Conservation (phyloP, 2,329 filamentous ascomycete genomes). For the Phialophora chinensis region DNA sequence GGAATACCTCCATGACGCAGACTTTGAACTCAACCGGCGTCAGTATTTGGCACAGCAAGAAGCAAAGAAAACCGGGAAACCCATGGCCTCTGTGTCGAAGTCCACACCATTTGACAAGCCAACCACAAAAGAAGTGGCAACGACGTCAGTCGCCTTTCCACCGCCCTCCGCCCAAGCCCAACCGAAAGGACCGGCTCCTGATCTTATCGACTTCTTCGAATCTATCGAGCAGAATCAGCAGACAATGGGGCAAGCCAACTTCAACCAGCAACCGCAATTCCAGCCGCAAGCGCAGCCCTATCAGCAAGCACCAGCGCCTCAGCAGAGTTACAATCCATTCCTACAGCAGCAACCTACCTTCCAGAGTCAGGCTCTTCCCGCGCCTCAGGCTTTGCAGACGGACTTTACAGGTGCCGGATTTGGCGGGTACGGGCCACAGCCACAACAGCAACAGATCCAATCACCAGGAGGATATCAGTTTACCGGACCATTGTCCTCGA, state of each 20-base stretch:
- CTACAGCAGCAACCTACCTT: conserved; percentile 36
- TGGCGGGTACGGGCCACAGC: conserved; percentile 76
- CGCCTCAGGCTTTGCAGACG: conserved; percentile 49
- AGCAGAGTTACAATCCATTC: conserved; percentile 42
- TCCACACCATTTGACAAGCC: conserved; percentile 43
- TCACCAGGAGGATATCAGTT: conserved; percentile 45
- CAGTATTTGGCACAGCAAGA: conserved; percentile 90
- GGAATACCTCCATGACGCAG: conserved; percentile 91
- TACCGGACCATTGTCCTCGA: conserved; percentile 51
- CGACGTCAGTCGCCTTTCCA: conserved; percentile 37
- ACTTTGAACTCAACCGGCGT: conserved; percentile 90
- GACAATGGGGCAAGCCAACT: conserved; percentile 60
- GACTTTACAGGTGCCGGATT: conserved; percentile 78
- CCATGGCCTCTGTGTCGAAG: conserved; percentile 38
- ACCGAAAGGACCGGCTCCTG: conserved; percentile 57
- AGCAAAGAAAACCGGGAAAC: conserved; percentile 57
- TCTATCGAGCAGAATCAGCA: conserved; percentile 90
- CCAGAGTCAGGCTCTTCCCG: conserved; percentile 39
- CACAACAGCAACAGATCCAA: conserved; percentile 61
- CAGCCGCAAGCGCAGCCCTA: conserved; percentile 43
- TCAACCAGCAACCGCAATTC: conserved; percentile 47
- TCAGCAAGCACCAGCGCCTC: conserved; percentile 38
- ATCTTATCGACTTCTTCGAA: conserved; percentile 93
- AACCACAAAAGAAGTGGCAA: conserved; percentile 39
- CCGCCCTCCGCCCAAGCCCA: conserved; percentile 42